A percentile compares a stretch with the other conserved stretches of the same genome.
Conservation (phyloP, 768 basidiomycete genomes). For the Boletus insuetus region DNA sequence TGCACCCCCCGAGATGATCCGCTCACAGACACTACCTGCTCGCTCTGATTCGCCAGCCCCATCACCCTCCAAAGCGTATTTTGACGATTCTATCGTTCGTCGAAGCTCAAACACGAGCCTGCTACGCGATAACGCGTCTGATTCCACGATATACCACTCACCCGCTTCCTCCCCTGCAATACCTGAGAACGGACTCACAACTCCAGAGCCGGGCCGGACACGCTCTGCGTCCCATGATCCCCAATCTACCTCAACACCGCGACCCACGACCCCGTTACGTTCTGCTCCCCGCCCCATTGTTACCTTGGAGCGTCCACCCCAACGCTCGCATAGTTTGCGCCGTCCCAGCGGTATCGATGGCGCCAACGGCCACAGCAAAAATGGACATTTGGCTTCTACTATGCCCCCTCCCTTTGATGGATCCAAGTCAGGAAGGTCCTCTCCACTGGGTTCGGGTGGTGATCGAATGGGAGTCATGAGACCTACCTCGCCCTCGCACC, state of each 20-base stretch:
- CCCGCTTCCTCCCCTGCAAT: constrained; percentile 40
- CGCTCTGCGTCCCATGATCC: constrained; percentile 36
- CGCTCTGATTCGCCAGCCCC: constrained; percentile 24
- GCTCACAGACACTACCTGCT: constrained; percentile 29
- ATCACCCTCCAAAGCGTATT: constrained; percentile 16
- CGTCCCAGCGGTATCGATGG: constrained; percentile 11
- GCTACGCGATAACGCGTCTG: constrained; percentile 28
- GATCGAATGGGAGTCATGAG: constrained; percentile 21
- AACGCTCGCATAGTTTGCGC: constrained; percentile 32
- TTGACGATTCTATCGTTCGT: constrained; percentile 16
- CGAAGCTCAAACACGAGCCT: constrained; percentile 25
- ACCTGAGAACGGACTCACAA: constrained; percentile 32
- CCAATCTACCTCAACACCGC: background rate
- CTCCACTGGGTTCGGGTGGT: constrained; percentile 18
- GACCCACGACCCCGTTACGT: constrained; percentile 17
- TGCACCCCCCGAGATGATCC: constrained; percentile 27
- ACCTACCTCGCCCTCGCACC: constrained; percentile 60
- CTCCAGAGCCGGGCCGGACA: constrained; percentile 41
- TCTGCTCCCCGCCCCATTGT: constrained; percentile 24
- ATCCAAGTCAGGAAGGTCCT: constrained; percentile 17
- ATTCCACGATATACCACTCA: constrained; percentile 31
- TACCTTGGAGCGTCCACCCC: constrained; percentile 35
- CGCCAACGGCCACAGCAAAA: background rate
- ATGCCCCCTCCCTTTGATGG: constrained; percentile 18
- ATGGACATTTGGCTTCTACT: constrained; percentile 6